Conservation (phyloP, 140 eudicot species). For the Erigeron philadelphicus region DNA sequence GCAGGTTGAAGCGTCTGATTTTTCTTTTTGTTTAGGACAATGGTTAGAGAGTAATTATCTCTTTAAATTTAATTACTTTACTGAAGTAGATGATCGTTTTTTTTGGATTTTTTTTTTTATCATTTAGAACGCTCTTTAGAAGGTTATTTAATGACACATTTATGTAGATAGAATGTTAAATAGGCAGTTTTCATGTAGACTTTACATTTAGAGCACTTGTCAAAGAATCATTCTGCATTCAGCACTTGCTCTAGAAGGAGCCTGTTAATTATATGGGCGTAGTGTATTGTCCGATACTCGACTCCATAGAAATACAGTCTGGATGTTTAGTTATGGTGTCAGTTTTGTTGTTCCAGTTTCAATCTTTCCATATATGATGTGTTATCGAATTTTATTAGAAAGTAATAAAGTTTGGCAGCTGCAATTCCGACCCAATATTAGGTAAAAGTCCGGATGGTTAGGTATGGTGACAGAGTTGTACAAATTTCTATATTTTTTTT, state of each 20-base stretch:
- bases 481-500: not conserved
- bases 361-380: slow-evolving; percentile 2
- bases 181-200: not conserved
- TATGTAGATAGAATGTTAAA: not conserved
- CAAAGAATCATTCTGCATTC: not conserved
- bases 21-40: not conserved
- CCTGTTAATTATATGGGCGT: slow-evolving; percentile 3
- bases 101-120: not conserved
- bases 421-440: not conserved
- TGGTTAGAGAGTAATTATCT: not conserved
- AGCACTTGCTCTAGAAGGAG: not conserved
- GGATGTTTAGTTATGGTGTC: slow-evolving; percentile 14
- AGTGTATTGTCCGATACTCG: slow-evolving; percentile 12
- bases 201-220: slow-evolving; percentile 1
- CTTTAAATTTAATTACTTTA: not conserved
- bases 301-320: not conserved
- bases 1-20: too few relatives aligned
- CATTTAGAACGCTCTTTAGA: slow-evolving; percentile 3
- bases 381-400: slow-evolving; percentile 6
- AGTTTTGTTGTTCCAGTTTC: not conserved
- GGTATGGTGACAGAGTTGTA: not conserved
- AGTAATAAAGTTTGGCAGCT: not conserved
- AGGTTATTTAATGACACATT: not conserved
- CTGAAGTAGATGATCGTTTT: not conserved
- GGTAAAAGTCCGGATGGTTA: slow-evolving; percentile 9